Percentiles rank a stretch among this genome's conserved stretches.
Evolutionary conservation across 163 green algal genomes (phyloP).

Genomic region (Chlamydomonas reinhardtii): DNA sequence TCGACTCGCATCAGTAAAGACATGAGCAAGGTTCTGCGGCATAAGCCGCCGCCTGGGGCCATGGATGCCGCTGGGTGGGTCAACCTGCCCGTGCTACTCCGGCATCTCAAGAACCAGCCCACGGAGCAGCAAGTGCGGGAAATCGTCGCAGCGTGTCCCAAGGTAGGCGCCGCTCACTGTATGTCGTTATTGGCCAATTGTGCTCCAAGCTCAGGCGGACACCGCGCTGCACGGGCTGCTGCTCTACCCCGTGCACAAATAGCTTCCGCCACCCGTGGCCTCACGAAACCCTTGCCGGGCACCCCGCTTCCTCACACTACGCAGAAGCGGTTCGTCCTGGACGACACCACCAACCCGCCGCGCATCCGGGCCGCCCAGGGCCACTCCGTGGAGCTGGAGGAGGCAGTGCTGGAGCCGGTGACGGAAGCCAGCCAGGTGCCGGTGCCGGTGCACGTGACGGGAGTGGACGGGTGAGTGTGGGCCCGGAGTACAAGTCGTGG

Average conservation of each 20-base stretch:
- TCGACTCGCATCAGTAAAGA: slow-evolving; percentile 57
- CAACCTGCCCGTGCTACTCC: slow-evolving; percentile 50
- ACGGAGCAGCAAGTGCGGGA: slow-evolving; percentile 42
- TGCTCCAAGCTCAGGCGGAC: no score
- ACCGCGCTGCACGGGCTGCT: no score
- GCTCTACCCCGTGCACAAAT: no score
- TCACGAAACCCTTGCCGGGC: no score
- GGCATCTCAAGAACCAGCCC: slow-evolving; percentile 48
- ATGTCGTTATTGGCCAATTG: not conserved
- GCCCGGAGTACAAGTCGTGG: no score
- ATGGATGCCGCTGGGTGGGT: slow-evolving; percentile 65
- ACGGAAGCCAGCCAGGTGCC: slow-evolving; percentile 44
- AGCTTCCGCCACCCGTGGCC: no score
- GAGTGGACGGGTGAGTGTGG: no score
- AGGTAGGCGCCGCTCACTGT: slow-evolving; percentile 1
- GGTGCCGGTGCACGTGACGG: slow-evolving; percentile 65
- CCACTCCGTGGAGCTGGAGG: slow-evolving; percentile 66
- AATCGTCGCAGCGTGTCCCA: slow-evolving; percentile 36
- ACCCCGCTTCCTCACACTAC: not conserved
- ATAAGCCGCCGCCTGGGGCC: slow-evolving; percentile 58
- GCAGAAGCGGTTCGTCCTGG: slow-evolving; percentile 72
- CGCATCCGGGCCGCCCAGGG: slow-evolving; percentile 73
- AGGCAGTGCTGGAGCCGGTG: slow-evolving; percentile 63
- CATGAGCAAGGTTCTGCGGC: slow-evolving; percentile 63
- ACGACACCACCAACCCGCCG: slow-evolving; percentile 50